A percentile compares a stretch with the other conserved stretches of the same genome.
These are phyloP conservation scores for Ilex asprella DNA, from an alignment of 257 asterid species.

Conservation along the genomic window DNA sequence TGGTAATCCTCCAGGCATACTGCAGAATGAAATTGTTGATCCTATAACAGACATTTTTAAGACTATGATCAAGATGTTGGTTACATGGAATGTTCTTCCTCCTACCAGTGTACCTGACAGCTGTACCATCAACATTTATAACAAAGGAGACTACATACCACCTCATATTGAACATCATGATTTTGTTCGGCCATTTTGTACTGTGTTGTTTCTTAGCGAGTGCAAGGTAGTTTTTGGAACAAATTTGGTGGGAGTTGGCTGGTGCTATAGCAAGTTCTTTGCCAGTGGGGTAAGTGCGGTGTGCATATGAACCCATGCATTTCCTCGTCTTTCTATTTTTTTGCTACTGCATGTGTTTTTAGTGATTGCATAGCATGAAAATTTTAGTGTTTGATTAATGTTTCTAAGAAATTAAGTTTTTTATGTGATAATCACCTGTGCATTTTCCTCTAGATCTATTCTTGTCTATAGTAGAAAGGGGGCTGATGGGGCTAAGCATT, in stretches of 20 bases:
- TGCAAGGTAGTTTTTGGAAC: slow-evolving; percentile 69
- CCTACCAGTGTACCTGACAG: slow-evolving; percentile 78
- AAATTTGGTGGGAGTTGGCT: slow-evolving; percentile 62
- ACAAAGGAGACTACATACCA: slow-evolving; percentile 85
- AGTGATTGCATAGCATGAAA: too few relatives aligned
- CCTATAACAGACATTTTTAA: slow-evolving; percentile 63
- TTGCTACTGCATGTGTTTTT: too few relatives aligned
- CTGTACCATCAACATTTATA: slow-evolving; percentile 82
- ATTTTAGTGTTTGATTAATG: too few relatives aligned
- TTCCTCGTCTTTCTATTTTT: not conserved
- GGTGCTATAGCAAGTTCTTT: slow-evolving; percentile 55
- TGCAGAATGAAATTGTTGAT: slow-evolving; percentile 56
- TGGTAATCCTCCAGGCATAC: slow-evolving; percentile 84
- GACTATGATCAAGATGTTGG: slow-evolving; percentile 64
- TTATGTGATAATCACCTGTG: too few relatives aligned
- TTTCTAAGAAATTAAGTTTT: too few relatives aligned
- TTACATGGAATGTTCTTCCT: slow-evolving; percentile 70
- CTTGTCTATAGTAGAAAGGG: slow-evolving; percentile 70
- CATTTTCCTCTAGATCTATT: slow-evolving; percentile 55
- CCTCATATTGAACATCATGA: slow-evolving; percentile 90
- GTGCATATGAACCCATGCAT: slow-evolving; percentile 13
- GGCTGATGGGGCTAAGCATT: slow-evolving; percentile 83
- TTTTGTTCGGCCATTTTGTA: slow-evolving; percentile 79
- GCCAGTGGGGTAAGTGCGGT: slow-evolving; percentile 91
- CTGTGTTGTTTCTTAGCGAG: slow-evolving; percentile 70